A percentile compares a stretch with the other conserved stretches of the same genome.
phyloP scores from a whole-genome alignment of 176 grass and related monocot species.

The Paspalum vaginatum region DNA sequence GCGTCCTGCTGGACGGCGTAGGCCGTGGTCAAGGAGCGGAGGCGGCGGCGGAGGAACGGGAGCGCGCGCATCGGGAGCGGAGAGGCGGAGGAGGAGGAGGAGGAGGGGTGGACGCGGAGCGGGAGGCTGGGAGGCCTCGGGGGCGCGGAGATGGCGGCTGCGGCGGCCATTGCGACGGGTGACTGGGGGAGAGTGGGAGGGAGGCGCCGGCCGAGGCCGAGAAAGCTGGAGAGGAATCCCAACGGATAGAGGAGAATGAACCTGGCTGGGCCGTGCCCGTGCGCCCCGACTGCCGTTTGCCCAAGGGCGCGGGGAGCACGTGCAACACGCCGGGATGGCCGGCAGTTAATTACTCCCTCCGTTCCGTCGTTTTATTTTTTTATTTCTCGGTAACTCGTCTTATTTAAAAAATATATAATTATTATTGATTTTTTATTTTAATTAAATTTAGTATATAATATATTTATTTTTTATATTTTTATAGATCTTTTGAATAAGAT shows the following conservation, averaged over 20 bases:
- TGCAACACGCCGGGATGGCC: no score
- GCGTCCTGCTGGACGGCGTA: constrained; percentile 50
- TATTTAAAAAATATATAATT: no score
- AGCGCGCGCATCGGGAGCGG: constrained; percentile 40
- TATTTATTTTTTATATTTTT: no score
- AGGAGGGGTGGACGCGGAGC: constrained; percentile 11
- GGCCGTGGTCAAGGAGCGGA: constrained; percentile 50
- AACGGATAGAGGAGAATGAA: not conserved
- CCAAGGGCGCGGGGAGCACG: no score
- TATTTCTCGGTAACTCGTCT: no score
- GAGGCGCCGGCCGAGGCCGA: not conserved
- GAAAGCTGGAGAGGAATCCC: not conserved
- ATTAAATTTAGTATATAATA: no score
- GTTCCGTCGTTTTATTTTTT: no score
- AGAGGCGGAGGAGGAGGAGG: not conserved
- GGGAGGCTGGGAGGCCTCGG: not conserved
- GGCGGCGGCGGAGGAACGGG: constrained; percentile 53
- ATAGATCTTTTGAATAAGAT: no score
- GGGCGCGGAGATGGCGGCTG: constrained; percentile 30
- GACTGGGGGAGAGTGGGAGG: not conserved
- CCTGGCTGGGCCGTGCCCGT: no score
- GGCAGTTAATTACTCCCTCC: no score
- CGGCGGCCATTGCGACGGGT: constrained; percentile 34
- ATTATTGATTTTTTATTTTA: no score
- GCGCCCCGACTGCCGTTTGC: not conserved